Percentiles rank a stretch among this genome's conserved stretches.
Evolutionary conservation across 345 rosid genomes (phyloP).

Genomic region (Eutrema yunnanense): DNA sequence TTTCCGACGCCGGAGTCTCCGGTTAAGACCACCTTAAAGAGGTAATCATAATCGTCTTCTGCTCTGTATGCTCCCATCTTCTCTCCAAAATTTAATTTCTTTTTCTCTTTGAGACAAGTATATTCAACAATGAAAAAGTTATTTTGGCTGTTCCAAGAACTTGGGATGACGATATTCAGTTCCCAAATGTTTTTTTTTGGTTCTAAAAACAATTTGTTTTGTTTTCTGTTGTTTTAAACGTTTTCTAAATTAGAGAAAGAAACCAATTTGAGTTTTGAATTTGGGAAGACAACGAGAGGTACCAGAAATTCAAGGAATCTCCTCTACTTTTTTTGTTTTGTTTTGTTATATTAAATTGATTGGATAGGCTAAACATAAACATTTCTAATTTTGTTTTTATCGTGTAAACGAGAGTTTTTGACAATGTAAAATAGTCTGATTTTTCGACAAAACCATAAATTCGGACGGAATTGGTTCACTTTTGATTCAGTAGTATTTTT

Average conservation of each 20-base stretch:
- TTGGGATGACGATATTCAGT: constrained; percentile 7
- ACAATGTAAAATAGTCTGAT: background rate
- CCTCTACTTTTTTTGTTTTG: constrained; percentile 8
- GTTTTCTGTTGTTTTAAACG: constrained; percentile 12
- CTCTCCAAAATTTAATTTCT: background rate
- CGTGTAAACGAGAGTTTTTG: too few species aligned
- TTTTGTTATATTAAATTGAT: background rate
- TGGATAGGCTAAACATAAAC: constrained; percentile 13
- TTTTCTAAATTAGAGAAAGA: constrained; percentile 22
- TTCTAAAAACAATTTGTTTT: background rate
- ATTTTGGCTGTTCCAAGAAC: constrained; percentile 17
- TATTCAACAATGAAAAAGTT: background rate
- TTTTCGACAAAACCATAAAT: background rate
- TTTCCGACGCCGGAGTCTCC: constrained; percentile 94
- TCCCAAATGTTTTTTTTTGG: background rate
- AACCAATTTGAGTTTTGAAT: constrained; percentile 3
- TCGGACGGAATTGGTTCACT: background rate
- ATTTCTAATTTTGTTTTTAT: constrained; percentile 14
- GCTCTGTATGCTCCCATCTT: constrained; percentile 55
- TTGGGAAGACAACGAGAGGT: constrained; percentile 16
- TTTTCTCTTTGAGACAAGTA: background rate
- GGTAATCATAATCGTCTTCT: constrained; percentile 71
- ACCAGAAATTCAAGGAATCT: constrained; percentile 30
- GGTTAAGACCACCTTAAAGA: constrained; percentile 78
- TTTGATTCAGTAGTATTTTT: background rate